Base-by-base conservation (phyloP, 2,329 filamentous ascomycete species). In the Ceratocystis harringtonii region DNA sequence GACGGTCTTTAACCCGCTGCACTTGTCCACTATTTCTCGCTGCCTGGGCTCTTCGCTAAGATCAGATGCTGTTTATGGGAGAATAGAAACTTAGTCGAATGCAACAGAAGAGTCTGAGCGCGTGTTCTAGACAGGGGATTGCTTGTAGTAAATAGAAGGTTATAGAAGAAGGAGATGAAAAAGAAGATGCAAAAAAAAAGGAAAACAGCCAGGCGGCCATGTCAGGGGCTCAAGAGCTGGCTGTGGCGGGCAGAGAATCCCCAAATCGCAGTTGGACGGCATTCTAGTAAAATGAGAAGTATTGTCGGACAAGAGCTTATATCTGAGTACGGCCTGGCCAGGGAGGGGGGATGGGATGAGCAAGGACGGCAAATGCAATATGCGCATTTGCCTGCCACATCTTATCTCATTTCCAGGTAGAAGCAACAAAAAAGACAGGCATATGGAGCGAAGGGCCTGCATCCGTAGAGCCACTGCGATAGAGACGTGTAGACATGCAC, bases 81-180 rank as follows among this genome's bases (percentile, higher is more conserved):
- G n/a, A 28, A 57, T 32, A 30, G 25, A 57, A 57, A 28, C 15
- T 57, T 57, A 25, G 52, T 57, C 25, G 52, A 57, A 57, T 57
- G 52, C 52, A 28, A 57, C 52, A 57, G 52, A 57, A 57, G 52
- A 19, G 52, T 57, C 52, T 57, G 22, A 57, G 52, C 52, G 8
- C 25, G 15, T n/a, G 52, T 57, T 57, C 52, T 57, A 57, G 52
- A 57, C 52, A 57, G 52, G 52, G 52, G 22, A 15, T 28, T 15
- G 52, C 22, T 30, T 57, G 25, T 30, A 28, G 52, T 28, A 22
- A 15, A 30, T 32, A 22, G 22, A 57, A 57, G 52, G 22, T 28
- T 57, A 17, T 57, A 17, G 52, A 57, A 55, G 50, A 28, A 28
- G 52, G 19, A 28, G 19, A 57, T 12, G 8, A 55, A 22, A 5